phyloP scores from a whole-genome alignment of 2,329 filamentous ascomycete species.

The Stachybotrys chartarum region DNA sequence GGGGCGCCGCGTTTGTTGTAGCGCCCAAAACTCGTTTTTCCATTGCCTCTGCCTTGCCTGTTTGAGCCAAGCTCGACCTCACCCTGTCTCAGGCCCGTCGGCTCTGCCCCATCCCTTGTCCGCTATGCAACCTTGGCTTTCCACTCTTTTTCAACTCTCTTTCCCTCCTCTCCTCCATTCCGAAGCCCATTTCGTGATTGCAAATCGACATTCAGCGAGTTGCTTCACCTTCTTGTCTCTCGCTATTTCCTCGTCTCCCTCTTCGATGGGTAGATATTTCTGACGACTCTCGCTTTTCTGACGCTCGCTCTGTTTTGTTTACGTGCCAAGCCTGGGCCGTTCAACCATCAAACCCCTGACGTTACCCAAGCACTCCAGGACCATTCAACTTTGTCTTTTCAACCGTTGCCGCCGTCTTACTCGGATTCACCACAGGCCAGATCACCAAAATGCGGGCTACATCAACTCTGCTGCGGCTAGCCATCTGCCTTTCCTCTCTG shows the following conservation, averaged over 20 bases:
- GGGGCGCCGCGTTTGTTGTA: not conserved
- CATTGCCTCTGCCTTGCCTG: not conserved
- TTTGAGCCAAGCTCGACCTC: not conserved
- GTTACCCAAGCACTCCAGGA: no score
- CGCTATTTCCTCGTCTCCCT: not conserved
- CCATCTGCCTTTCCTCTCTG: constrained; percentile 43
- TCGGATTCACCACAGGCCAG: not conserved
- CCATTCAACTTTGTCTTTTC: not conserved
- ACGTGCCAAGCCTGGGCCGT: not conserved
- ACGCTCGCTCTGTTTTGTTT: not conserved
- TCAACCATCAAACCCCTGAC: not conserved
- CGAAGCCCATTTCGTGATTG: not conserved
- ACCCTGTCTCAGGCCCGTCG: not conserved
- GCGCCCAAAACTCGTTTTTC: not conserved
- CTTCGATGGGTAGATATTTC: not conserved
- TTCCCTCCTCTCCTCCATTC: not conserved
- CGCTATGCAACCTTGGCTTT: not conserved
- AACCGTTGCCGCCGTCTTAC: not conserved
- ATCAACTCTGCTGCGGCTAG: constrained; percentile 37
- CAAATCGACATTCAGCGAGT: not conserved
- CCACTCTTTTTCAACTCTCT: not conserved
- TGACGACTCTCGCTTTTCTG: not conserved
- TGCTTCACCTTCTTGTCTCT: not conserved
- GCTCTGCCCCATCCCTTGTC: not conserved
- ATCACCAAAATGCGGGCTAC: constrained; percentile 39